Evolutionary conservation across 345 rosid genomes (phyloP), one percentile per base, ranked within the genome.

Genomic region (Euphorbia pulcherrima): DNA sequence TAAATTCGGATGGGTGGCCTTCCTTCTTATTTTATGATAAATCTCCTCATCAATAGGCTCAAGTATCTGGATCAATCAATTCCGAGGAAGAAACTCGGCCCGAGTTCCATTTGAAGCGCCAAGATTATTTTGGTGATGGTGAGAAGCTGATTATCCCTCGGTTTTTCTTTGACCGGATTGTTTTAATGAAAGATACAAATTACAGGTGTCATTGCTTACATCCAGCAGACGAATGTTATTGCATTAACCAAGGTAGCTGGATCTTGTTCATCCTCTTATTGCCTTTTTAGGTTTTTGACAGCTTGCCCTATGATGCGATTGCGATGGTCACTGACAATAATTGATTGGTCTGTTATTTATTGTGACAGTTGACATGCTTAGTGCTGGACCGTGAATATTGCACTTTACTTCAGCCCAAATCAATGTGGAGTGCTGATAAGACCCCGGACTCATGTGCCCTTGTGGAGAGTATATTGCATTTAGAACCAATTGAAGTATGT

Each of bases 81-180:
- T 65, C 80, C 0, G 96, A 84, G 67, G 96, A 92, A 40, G 89
- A 84, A 37, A 72, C 75, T 47, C 89, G 83, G 27, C 83, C 87
- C 6, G 99, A 94, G 41, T 88, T 83, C 71, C 95, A 73, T 29
- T 75, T 94, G 87, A 83, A 82, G 73, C 84, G 64, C 72, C 87
- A 75, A 77, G 99, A 94, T 80, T 94, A 87, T 82, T 94, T 89
- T 78, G 97, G 97, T 65, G 82, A 83, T 55, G 95, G 99, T 91
- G 66, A 73, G 81, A 74, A 37, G 33, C 52, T 13, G 28, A 48
- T 54, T 59, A 5, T 8, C 23, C 14, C 29, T 13, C 4, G 10
- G 44, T 16, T n/a, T n/a, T n/a, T n/a, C n/a, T n/a, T n/a, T n/a
- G 63, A 50, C 41, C 64, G 24, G 33, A 51, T 14, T 1, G 40